These are phyloP conservation scores for Skeletonema tropicum DNA, from an alignment of 108 stramenopile species.

Conservation along the genomic window DNA sequence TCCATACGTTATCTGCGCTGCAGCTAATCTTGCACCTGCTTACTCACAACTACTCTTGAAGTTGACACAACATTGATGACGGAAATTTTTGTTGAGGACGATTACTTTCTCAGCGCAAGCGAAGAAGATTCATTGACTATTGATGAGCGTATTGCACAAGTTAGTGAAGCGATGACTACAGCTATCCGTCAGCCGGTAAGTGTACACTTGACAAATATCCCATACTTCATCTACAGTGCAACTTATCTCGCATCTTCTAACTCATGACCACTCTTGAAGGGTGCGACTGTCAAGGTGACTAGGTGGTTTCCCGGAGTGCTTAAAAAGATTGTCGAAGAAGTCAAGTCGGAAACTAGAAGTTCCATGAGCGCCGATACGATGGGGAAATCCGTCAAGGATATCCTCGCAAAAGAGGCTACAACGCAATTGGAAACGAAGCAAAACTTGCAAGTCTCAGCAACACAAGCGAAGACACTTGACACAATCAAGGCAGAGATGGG, in stretches of 20 bases:
- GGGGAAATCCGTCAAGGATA: conserved; percentile 32
- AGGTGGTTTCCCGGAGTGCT: conserved; percentile 83
- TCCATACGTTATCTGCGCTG: too few relatives aligned
- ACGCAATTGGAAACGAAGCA: conserved; percentile 54
- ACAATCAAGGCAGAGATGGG: conserved; percentile 61
- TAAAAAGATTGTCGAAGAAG: conserved; percentile 68
- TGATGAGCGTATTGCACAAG: conserved; percentile 58
- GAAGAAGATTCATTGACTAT: conserved; percentile 40
- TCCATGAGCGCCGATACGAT: conserved; percentile 8
- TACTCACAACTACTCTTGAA: too few relatives aligned
- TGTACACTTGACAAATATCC: neutral
- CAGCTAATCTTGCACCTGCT: too few relatives aligned
- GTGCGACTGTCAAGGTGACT: conserved; percentile 70
- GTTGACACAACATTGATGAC: conserved; percentile 74
- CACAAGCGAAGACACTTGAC: conserved; percentile 63
- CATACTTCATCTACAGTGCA: neutral
- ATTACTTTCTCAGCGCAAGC: conserved; percentile 18
- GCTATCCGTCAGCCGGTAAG: conserved; percentile 59
- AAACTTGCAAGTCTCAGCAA: conserved; percentile 52
- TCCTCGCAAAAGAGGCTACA: conserved; percentile 59
- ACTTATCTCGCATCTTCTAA: neutral
- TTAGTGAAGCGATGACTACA: conserved; percentile 33
- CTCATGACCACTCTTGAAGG: conserved; percentile 1
- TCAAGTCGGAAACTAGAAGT: conserved; percentile 39
- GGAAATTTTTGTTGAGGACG: conserved; percentile 69